Conservation (phyloP, 768 basidiomycete species). For the Hirschioporus abietinus region DNA sequence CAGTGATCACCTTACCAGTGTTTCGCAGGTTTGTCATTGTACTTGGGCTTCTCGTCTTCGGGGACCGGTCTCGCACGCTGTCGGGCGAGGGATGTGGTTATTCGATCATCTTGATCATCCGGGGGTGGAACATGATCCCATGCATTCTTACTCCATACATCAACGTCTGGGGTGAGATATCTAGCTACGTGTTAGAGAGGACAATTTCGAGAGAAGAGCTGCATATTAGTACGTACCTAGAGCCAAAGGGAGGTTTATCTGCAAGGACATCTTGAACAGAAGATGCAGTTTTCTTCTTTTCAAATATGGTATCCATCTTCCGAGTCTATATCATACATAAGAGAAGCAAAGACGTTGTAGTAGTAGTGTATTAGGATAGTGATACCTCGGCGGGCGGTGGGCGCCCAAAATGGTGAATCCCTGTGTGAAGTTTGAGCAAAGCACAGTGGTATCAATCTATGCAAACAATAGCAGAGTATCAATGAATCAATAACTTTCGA, state of each 20-base stretch:
- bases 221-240: constrained; percentile 38
- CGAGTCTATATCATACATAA: neutral
- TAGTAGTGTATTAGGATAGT: neutral
- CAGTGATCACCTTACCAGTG: constrained; percentile 46
- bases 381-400: neutral
- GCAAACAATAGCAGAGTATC: neutral
- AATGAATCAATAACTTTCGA: neutral
- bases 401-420: neutral
- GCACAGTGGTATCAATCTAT: too few species aligned
- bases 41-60: constrained; percentile 61
- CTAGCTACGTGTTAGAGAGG: constrained; percentile 28
- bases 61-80: constrained; percentile 74
- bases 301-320: neutral
- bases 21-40: constrained; percentile 67
- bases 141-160: constrained; percentile 84
- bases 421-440: too few species aligned
- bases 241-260: constrained; percentile 65
- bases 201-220: neutral
- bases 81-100: constrained; percentile 59
- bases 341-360: neutral
- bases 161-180: constrained; percentile 61
- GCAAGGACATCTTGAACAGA: constrained; percentile 58
- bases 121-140: constrained; percentile 91
- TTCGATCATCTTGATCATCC: constrained; percentile 70
- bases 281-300: constrained; percentile 36